Evolutionary conservation across 768 basidiomycete genomes (phyloP).

Genomic region (Suillus placidus): DNA sequence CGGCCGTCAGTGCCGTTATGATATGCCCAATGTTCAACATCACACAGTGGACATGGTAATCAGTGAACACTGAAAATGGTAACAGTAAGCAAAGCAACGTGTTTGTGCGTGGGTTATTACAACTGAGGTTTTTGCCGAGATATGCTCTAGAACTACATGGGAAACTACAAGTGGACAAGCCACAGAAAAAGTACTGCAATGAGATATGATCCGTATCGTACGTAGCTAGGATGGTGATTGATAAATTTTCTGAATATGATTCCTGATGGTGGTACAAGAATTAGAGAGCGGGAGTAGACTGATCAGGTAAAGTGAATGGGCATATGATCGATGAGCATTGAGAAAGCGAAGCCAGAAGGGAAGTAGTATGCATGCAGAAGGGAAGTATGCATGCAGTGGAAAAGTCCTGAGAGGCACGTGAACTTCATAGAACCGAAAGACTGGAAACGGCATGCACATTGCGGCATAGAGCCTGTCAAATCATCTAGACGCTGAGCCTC

Average conservation of each 20-base stretch:
- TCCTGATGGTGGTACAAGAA: constrained; percentile 15
- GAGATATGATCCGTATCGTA: constrained; percentile 17
- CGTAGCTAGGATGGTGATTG: constrained; percentile 19
- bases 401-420: constrained; percentile 16
- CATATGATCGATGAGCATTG: constrained; percentile 23
- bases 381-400: constrained; percentile 32
- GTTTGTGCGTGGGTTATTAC: constrained; percentile 13
- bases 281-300: constrained; percentile 33
- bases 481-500: constrained; percentile 2
- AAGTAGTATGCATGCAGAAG: constrained; percentile 14
- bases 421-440: neutral
- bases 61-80: constrained; percentile 17
- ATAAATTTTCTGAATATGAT: constrained; percentile 18
- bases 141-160: constrained; percentile 28
- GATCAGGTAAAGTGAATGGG: constrained; percentile 26
- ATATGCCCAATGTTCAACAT: constrained; percentile 47
- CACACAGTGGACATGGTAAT: constrained; percentile 21
- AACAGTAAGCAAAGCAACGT: neutral
- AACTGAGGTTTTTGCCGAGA: constrained; percentile 16
- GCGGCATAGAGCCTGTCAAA: neutral
- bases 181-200: constrained; percentile 15
- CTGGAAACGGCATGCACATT: neutral
- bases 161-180: constrained; percentile 24
- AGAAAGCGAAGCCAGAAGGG: constrained; percentile 14
- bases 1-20: constrained; percentile 46